Evolutionary conservation across 495 filamentous ascomycete species (phyloP), one percentile per base, ranked within the genome.

Genomic region (Apiosordaria backusii): DNA sequence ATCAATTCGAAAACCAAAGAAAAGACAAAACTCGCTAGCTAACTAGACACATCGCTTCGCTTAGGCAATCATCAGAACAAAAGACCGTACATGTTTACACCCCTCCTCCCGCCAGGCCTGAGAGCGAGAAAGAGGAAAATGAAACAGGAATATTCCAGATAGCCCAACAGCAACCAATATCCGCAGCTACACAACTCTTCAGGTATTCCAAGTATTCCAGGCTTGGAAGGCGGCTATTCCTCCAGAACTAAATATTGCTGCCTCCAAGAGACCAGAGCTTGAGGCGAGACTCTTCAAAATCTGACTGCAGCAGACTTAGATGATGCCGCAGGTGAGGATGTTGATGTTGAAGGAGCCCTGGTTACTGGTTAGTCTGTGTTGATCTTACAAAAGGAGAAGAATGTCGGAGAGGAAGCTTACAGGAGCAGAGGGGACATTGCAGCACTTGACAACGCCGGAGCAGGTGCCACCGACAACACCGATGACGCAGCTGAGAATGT

Each of bases 401-500:
- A 4, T 29, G 27, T 29, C 7, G 27, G 7, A 29, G 27, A 7
- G 27, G 27, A 29, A 29, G n/a, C 35, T 45, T 13, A 45, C 35
- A 13, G 35, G 10, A 15, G 35, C 35, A 45, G 35, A 13, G n/a
- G 52, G 4, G 22, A 55, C 52, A 5, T 55, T 23, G 52, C 52
- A 55, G 52, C 52, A 55, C 52, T 55, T 55, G 52, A 23, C 22
- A 19, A 13, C 9, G 55, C 24, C 55, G 9, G 1, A 1, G 67
- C 69, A 71, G 15, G 21, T 29, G 25, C 57, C 50, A 26, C 60
- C 55, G 50, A 69, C 0, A 50, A 40, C 10, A 29, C n/a, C 23
- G 40, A 71, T 57, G 58, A 13, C 1, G 54, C 66, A 65, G 40
- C 0, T 0, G 59, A 67, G 45, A 21, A 55, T 0, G 63, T 2